Conservation (phyloP, 306 rosid species). For the Albizia julibrissin region DNA sequence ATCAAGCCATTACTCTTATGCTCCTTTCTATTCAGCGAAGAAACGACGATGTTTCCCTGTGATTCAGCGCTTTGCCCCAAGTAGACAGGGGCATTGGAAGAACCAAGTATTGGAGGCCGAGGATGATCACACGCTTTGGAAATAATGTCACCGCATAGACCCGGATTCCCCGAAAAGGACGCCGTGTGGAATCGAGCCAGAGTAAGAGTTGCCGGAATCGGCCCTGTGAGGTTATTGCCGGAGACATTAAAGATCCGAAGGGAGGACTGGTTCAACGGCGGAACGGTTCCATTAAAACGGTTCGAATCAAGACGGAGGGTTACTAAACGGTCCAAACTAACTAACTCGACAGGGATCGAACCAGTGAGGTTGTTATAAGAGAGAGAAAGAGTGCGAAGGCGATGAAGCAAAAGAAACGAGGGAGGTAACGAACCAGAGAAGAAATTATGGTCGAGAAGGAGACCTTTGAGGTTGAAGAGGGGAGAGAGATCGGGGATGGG, state of each 20-base stretch:
- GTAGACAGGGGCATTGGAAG: slow-evolving; percentile 36
- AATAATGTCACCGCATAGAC: slow-evolving; percentile 76
- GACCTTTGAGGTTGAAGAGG: slow-evolving; percentile 65
- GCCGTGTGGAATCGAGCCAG: slow-evolving; percentile 51
- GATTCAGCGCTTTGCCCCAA: slow-evolving; percentile 55
- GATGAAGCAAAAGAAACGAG: slow-evolving; percentile 59
- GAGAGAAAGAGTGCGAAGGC: slow-evolving; percentile 61
- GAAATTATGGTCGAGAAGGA: slow-evolving; percentile 57
- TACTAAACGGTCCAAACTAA: slow-evolving; percentile 54
- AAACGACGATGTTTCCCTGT: slow-evolving; percentile 47
- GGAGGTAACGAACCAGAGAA: slow-evolving; percentile 75
- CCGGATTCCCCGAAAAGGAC: slow-evolving; percentile 59
- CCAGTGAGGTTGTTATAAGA: slow-evolving; percentile 63
- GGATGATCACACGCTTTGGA: slow-evolving; percentile 50
- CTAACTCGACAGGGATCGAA: slow-evolving; percentile 45
- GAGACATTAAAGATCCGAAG: slow-evolving; percentile 57
- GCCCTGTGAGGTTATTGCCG: slow-evolving; percentile 65
- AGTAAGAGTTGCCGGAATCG: slow-evolving; percentile 52
- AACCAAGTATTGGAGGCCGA: slow-evolving; percentile 56
- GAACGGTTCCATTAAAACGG: slow-evolving; percentile 59
- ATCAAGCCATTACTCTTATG: slow-evolving; percentile 50
- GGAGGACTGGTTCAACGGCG: slow-evolving; percentile 61
- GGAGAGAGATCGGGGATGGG: slow-evolving; percentile 79
- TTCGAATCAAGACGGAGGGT: slow-evolving; percentile 63
- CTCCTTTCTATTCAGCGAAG: slow-evolving; percentile 40